phyloP scores from a whole-genome alignment of 805 yeast species.

The Gaillardinia entomophila region DNA sequence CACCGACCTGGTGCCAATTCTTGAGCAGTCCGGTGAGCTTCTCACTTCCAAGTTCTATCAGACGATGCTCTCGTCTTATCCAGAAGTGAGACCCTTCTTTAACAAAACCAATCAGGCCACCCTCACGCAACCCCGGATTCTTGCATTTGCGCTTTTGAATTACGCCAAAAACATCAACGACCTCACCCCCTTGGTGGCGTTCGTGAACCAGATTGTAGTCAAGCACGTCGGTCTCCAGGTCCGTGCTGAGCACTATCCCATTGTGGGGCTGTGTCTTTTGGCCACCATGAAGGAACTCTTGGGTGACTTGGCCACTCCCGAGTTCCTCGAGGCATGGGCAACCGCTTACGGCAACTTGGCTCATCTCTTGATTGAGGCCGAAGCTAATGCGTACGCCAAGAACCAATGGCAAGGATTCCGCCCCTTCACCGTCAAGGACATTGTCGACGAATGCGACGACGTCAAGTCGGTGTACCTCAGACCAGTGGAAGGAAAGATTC shows the following conservation, averaged over 20 bases:
- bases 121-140: conserved; percentile 55
- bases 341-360: conserved; percentile 63
- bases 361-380: conserved; percentile 51
- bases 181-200: conserved; percentile 44
- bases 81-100: conserved; percentile 55
- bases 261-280: conserved; percentile 56
- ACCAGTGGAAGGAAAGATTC: conserved; percentile 10
- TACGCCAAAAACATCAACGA: conserved; percentile 63
- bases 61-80: conserved; percentile 47
- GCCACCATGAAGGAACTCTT: conserved; percentile 48
- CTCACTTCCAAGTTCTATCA: conserved; percentile 52
- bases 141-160: conserved; percentile 55
- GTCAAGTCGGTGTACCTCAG: conserved; percentile 48
- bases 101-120: conserved; percentile 52
- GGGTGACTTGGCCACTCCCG: conserved; percentile 57
- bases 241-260: conserved; percentile 57
- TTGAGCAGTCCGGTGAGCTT: conserved; percentile 49
- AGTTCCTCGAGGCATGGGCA: conserved; percentile 58
- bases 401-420: conserved; percentile 55
- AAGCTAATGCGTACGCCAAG: conserved; percentile 38
- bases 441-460: conserved; percentile 39
- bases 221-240: conserved; percentile 66
- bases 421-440: conserved; percentile 39
- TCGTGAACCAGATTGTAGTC: conserved; percentile 54
- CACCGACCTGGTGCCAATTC: conserved; percentile 49